Base-by-base conservation (phyloP, 495 filamentous ascomycete species). In the Thermothielavioides terrestris region DNA sequence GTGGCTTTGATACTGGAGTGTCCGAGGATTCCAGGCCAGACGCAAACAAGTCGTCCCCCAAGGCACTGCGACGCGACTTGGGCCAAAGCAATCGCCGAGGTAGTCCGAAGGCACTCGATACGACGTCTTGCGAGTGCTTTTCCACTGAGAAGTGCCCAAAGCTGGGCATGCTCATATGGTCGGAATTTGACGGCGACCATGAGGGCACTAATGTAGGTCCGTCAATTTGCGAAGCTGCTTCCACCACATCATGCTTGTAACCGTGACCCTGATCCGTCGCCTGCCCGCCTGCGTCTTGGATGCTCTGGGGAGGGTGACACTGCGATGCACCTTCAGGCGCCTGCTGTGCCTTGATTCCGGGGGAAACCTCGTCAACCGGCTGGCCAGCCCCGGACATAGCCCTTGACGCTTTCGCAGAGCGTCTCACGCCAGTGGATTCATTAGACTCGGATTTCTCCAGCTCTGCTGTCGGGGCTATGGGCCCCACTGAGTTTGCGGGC, bases 1-100 rank as follows among this genome's bases (percentile, higher is more conserved):
- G 4, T 14, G n/a, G 20, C 14, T 2, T 6, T 6, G 49, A 21
- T 4, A 1, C 18, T 12, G 11, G 27, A 4, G 34, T 15, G 15
- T 12, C 15, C 4, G 35, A 6, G 10, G 46, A 28, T n/a, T 30
- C 28, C 15, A 37, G 15, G 1, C 22, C 28, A 42, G 40, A 35
- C 3, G 28, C 14, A 7, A 39, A 26, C 22, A 15, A n/a, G 1
- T 38, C 17, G 11, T 23, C 31, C 25, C 36, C 22, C 10, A n/a
- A 22, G 9, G 17, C 3, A 12, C 6, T 37, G 15, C 26, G 39
- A 4, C 52, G 42, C 20, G 40, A n/a, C 15, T 46, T 58, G 3
- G 61, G 57, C 61, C 61, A 64, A 3, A 64, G 56, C 6, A 64
- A 49, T 35, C 41, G 54, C n/a, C 54, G 52, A 17, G 57, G 49